A percentile compares a stretch with the other conserved stretches of the same genome.
Evolutionary conservation across 2,329 filamentous ascomycete species (phyloP).

Genomic region (Verticillium zaregamsianum): DNA sequence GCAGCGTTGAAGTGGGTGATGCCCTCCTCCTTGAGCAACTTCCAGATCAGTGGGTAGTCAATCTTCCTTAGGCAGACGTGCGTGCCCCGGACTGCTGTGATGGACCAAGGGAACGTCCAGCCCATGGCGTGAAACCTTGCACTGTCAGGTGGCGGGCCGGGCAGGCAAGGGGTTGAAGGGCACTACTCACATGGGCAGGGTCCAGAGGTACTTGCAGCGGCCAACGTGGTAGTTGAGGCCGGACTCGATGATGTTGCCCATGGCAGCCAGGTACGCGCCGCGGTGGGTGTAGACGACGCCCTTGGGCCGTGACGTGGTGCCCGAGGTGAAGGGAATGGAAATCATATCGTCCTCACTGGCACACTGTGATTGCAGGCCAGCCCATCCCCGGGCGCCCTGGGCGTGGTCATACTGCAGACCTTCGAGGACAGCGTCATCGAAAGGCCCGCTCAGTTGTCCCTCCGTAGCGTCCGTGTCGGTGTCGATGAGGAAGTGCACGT

Average conservation of each 20-base stretch:
- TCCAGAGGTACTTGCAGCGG: conserved; percentile 84
- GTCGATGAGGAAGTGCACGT: conserved; percentile 73
- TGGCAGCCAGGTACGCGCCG: conserved; percentile 76
- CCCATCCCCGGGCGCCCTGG: conserved; percentile 70
- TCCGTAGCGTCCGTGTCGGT: conserved; percentile 73
- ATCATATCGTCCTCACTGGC: conserved; percentile 75
- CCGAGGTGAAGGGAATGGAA: conserved; percentile 89
- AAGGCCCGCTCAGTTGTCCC: conserved; percentile 71
- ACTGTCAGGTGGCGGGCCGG: not conserved
- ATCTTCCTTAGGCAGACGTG: conserved; percentile 85
- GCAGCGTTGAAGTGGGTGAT: conserved; percentile 96
- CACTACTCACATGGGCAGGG: conserved; percentile 78
- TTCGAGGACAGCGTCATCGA: conserved; percentile 78
- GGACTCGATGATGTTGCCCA: conserved; percentile 86
- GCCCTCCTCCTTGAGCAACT: conserved; percentile 74
- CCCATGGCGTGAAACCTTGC: conserved; percentile 60
- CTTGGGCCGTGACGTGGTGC: conserved; percentile 87
- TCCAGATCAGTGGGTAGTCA: conserved; percentile 92
- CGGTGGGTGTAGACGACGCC: conserved; percentile 91
- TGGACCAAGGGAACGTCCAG: conserved; percentile 91
- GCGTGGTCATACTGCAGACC: conserved; percentile 68
- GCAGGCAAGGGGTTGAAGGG: not conserved
- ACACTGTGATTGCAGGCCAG: conserved; percentile 65
- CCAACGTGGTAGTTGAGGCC: conserved; percentile 69
- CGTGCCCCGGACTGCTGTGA: conserved; percentile 91